These are phyloP conservation scores for Biancaea sappan DNA, from an alignment of 306 rosid species.

Conservation along the genomic window DNA sequence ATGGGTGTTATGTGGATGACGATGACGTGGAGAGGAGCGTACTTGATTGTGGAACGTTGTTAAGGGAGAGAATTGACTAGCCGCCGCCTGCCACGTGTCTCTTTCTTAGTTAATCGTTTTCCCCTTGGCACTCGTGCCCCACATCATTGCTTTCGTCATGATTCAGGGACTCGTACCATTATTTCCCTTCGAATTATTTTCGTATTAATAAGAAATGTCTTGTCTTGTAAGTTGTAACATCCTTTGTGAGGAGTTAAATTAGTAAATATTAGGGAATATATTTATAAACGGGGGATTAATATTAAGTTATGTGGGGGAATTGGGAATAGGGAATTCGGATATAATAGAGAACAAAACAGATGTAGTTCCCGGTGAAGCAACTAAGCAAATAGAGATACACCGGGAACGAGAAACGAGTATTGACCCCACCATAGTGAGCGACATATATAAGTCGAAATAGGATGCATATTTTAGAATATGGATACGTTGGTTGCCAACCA, in stretches of 20 bases:
- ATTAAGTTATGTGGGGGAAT: neutral
- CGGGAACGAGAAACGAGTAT: too few relatives aligned
- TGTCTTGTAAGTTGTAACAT: neutral
- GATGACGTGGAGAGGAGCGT: neutral
- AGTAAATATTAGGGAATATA: neutral
- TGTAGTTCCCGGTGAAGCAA: neutral
- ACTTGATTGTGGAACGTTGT: neutral
- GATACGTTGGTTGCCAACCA: neutral
- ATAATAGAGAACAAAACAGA: too few relatives aligned
- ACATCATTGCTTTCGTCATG: conserved; percentile 12
- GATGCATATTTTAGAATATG: neutral
- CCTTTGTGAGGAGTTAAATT: neutral
- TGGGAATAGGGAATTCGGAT: too few relatives aligned
- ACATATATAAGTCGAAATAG: neutral
- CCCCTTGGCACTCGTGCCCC: neutral
- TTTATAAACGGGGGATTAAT: neutral
- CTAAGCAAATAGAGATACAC: neutral
- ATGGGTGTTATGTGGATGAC: neutral
- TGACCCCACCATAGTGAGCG: neutral
- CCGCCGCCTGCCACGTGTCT: conserved; percentile 41
- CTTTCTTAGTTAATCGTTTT: neutral
- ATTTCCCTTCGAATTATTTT: neutral
- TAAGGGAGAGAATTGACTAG: neutral
- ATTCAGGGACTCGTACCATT: neutral
- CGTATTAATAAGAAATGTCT: neutral